phyloP scores from a whole-genome alignment of 2,329 filamentous ascomycete species.

The Chrysoporthe puriensis region DNA sequence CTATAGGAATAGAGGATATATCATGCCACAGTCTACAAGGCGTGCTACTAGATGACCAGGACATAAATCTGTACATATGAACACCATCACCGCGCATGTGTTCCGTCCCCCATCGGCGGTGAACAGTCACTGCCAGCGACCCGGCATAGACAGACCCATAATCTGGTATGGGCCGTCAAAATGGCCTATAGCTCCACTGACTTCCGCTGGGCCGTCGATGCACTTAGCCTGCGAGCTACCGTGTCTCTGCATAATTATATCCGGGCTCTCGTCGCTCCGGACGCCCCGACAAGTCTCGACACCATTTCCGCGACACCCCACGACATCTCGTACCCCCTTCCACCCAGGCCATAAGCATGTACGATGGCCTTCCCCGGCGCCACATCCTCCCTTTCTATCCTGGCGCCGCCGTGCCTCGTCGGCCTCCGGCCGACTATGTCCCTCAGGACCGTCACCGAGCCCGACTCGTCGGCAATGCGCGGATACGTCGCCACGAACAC shows the following conservation, averaged over 20 bases:
- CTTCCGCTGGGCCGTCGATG: background rate
- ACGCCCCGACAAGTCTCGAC: constrained; percentile 39
- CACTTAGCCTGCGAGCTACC: background rate
- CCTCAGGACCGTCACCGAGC: constrained; percentile 33
- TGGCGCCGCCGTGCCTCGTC: constrained; percentile 38
- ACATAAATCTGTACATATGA: background rate
- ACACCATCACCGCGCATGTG: background rate
- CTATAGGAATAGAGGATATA: background rate
- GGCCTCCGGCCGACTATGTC: constrained; percentile 39
- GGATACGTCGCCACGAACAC: constrained; percentile 42
- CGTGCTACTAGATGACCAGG: background rate
- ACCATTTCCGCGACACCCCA: constrained; percentile 52
- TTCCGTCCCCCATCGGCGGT: too few relatives aligned
- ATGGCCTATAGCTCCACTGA: too few relatives aligned
- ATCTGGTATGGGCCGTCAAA: too few relatives aligned
- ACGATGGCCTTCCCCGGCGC: constrained; percentile 37
- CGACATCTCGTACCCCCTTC: constrained; percentile 53
- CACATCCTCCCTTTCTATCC: constrained; percentile 49
- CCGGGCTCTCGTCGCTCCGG: constrained; percentile 24
- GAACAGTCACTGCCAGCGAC: too few relatives aligned
- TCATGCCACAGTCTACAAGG: background rate
- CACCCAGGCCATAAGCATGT: constrained; percentile 55
- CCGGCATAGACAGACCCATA: too few relatives aligned
- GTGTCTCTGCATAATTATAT: constrained; percentile 7
- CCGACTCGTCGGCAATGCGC: constrained; percentile 34